phyloP scores from a whole-genome alignment of 352 stramenopile species.

The Thalassiosira ordinaria region DNA sequence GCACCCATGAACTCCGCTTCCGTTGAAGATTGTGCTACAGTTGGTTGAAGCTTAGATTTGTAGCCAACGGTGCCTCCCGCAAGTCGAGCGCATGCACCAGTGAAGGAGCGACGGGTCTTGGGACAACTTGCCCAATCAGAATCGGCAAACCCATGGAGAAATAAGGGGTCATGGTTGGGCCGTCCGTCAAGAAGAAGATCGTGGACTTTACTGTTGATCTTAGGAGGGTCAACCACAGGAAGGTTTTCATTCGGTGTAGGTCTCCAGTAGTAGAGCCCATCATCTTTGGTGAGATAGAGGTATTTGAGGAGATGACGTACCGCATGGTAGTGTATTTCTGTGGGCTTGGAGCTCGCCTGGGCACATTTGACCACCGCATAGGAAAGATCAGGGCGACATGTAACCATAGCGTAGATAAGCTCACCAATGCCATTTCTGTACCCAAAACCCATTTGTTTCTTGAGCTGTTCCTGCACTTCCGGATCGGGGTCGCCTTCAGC shows the following conservation, averaged over 20 bases:
- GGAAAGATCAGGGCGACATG: conserved; percentile 30
- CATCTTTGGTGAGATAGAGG: conserved; percentile 2
- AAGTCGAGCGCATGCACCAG: conserved; percentile 6
- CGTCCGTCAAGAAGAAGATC: conserved; percentile 8
- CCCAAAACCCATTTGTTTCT: conserved; percentile 20
- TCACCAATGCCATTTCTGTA: conserved; percentile 45
- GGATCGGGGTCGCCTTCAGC: conserved; percentile 4
- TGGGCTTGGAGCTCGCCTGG: conserved; percentile 11
- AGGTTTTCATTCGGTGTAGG: not conserved
- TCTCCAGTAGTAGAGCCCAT: conserved; percentile 29
- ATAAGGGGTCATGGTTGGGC: not conserved
- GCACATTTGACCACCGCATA: conserved; percentile 9
- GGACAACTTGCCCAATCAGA: conserved; percentile 30
- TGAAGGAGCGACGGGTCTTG: conserved; percentile 22
- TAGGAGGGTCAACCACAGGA: not conserved
- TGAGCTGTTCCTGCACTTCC: conserved; percentile 14
- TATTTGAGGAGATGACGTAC: conserved; percentile 39
- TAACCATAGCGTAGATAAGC: conserved; percentile 55
- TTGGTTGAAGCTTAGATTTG: conserved; percentile 20
- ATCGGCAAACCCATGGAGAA: conserved; percentile 10
- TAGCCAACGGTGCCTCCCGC: conserved; percentile 3
- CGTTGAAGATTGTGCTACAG: conserved; percentile 7
- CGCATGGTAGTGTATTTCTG: conserved; percentile 41
- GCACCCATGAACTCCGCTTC: conserved; percentile 30
- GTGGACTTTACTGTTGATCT: not conserved